Percentiles rank a stretch among this genome's conserved stretches.
phyloP scores from a whole-genome alignment of 23 red algal species.

The Gracilaria vermiculophylla region DNA sequence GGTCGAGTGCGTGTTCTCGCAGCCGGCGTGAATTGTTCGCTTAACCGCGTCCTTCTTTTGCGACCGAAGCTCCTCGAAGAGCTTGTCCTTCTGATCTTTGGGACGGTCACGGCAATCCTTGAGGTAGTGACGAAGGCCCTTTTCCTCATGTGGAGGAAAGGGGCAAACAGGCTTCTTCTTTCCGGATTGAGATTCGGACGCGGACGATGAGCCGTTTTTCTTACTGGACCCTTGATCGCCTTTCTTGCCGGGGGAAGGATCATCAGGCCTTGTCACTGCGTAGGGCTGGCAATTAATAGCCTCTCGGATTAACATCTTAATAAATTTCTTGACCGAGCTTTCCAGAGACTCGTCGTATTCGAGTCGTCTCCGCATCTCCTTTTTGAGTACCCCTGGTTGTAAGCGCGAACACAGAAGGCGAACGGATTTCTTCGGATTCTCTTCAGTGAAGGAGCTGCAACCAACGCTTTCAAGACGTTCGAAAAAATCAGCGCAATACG shows the following conservation, averaged over 20 bases:
- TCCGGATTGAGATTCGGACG: neutral
- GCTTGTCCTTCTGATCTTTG: conserved; percentile 17
- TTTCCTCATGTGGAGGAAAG: neutral
- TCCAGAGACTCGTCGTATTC: conserved; percentile 20
- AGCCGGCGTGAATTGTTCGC: neutral
- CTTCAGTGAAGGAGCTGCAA: neutral
- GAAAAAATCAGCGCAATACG: conserved; percentile 29
- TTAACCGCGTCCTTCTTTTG: neutral
- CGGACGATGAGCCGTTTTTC: no score
- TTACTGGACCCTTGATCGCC: no score
- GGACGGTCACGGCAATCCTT: neutral
- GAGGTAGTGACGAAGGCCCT: conserved; percentile 35
- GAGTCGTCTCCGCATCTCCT: conserved; percentile 20
- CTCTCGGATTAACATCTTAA: conserved; percentile 15
- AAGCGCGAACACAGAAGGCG: conserved; percentile 18
- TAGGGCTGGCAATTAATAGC: no score
- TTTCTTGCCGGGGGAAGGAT: no score
- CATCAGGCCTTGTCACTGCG: no score
- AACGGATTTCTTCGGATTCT: conserved; percentile 28
- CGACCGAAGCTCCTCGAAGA: neutral
- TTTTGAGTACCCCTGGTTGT: neutral
- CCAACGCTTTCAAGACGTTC: conserved; percentile 24
- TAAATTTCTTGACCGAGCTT: conserved; percentile 22
- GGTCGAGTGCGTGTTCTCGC: no score
- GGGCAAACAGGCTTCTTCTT: neutral